Conservation (phyloP, 768 basidiomycete genomes). For the Antrodiella citrinella region DNA sequence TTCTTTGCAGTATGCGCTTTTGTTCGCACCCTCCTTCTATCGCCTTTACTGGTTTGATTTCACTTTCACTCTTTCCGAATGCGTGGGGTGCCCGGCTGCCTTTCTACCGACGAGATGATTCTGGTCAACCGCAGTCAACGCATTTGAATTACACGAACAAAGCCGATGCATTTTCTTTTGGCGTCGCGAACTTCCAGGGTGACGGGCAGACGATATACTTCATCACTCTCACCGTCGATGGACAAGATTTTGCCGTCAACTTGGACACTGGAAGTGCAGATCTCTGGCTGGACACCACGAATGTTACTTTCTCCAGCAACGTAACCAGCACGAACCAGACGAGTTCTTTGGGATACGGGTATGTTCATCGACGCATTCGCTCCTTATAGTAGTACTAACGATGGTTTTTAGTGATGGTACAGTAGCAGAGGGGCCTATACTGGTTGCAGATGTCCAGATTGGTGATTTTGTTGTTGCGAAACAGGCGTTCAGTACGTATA, state of each 20-base stretch:
- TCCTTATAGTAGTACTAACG: neutral
- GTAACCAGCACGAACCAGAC: neutral
- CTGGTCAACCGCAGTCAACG: neutral
- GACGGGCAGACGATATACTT: neutral
- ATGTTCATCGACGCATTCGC: neutral
- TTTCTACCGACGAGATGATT: neutral
- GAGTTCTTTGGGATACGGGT: neutral
- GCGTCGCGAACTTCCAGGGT: neutral
- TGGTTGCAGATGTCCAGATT: conserved; percentile 4
- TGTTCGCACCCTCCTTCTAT: neutral
- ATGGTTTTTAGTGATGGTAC: conserved; percentile 5
- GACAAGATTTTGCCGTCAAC: conserved; percentile 1
- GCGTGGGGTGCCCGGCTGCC: neutral
- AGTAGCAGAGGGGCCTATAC: conserved; percentile 6
- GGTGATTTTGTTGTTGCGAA: conserved; percentile 6
- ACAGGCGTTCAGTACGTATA: conserved; percentile 12
- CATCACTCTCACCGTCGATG: neutral
- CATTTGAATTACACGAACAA: neutral
- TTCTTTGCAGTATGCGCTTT: too few relatives aligned
- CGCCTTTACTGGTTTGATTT: neutral
- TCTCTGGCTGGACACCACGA: conserved; percentile 10
- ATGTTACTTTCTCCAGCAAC: conserved; percentile 4
- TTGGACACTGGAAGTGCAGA: conserved; percentile 13
- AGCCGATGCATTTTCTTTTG: neutral
- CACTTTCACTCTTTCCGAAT: too few relatives aligned